A percentile compares a stretch with the other conserved stretches of the same genome.
Conservation (phyloP, 768 basidiomycete genomes). For the Rhodosporidiobolus sp. region DNA sequence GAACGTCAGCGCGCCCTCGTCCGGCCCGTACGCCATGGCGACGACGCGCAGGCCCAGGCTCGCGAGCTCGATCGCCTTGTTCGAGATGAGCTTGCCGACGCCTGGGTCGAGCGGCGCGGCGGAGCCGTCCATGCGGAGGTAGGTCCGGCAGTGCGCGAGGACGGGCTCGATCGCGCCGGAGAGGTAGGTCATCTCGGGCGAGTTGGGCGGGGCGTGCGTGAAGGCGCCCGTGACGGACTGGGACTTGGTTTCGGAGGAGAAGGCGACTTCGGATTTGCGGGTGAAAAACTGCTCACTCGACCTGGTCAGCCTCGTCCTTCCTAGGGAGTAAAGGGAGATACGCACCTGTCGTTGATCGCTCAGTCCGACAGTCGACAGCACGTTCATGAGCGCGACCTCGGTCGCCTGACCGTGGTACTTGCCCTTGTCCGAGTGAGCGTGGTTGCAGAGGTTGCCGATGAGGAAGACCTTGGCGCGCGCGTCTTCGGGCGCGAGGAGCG, state of each 20-base stretch:
- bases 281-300: conserved; percentile 45
- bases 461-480: conserved; percentile 67
- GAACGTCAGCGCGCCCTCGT: conserved; percentile 62
- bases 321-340: conserved; percentile 4
- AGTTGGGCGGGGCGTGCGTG: conserved; percentile 43
- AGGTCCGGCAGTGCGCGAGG: conserved; percentile 78
- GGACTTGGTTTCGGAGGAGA: conserved; percentile 89
- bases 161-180: conserved; percentile 90
- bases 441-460: conserved; percentile 86
- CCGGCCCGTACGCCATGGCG: conserved; percentile 83
- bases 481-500: conserved; percentile 48
- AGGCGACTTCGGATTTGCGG: conserved; percentile 67
- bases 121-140: conserved; percentile 84
- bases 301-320: not conserved
- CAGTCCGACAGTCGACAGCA: conserved; percentile 64
- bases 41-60: conserved; percentile 65
- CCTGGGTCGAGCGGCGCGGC: conserved; percentile 72
- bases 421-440: conserved; percentile 72
- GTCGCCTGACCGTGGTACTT: conserved; percentile 81
- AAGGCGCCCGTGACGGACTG: conserved; percentile 78
- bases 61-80: conserved; percentile 69
- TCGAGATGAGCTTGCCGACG: conserved; percentile 65
- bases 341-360: conserved; percentile 69
- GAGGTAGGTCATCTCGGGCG: conserved; percentile 78
- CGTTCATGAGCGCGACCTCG: conserved; percentile 84